Conservation (phyloP, 768 basidiomycete species). For the Tylopilus cervinicoccineus region DNA sequence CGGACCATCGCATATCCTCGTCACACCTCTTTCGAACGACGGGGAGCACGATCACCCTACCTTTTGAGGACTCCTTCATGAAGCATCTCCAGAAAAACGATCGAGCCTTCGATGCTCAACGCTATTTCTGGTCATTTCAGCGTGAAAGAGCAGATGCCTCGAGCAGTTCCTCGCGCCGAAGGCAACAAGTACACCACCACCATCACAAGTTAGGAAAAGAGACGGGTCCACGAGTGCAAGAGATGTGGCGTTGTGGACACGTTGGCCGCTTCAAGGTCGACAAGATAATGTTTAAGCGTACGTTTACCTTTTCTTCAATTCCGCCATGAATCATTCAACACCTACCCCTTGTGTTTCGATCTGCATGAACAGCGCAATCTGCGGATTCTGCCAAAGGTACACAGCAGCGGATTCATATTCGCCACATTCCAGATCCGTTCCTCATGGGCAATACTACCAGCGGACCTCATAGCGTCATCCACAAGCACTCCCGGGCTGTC, state of each 20-base stretch:
- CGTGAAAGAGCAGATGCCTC: slow-evolving; percentile 45
- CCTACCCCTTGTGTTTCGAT: neutral
- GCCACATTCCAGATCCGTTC: slow-evolving; percentile 50
- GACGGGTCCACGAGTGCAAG: slow-evolving; percentile 36
- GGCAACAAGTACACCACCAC: slow-evolving; percentile 16
- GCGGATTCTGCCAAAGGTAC: slow-evolving; percentile 53
- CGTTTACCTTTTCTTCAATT: slow-evolving; percentile 27
- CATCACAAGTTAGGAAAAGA: slow-evolving; percentile 18
- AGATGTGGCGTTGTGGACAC: slow-evolving; percentile 63
- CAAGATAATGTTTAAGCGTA: slow-evolving; percentile 35
- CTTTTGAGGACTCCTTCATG: slow-evolving; percentile 39
- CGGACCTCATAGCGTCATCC: slow-evolving; percentile 66
- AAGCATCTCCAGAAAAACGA: slow-evolving; percentile 36
- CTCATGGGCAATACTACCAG: slow-evolving; percentile 38
- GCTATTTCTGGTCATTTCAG: slow-evolving; percentile 56
- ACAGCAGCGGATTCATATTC: slow-evolving; percentile 66
- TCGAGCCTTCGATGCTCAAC: slow-evolving; percentile 39
- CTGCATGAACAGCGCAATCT: slow-evolving; percentile 28
- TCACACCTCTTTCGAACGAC: slow-evolving; percentile 26
- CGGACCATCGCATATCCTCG: slow-evolving; percentile 16
- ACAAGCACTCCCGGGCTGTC: slow-evolving; percentile 75
- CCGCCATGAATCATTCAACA: neutral
- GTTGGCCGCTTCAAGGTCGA: slow-evolving; percentile 65
- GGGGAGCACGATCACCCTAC: slow-evolving; percentile 34
- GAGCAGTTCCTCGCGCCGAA: slow-evolving; percentile 21